Percentiles rank a stretch among this genome's conserved stretches.
phyloP scores from a whole-genome alignment of 73 alveolate genomes.

The Stentor roeselii region DNA sequence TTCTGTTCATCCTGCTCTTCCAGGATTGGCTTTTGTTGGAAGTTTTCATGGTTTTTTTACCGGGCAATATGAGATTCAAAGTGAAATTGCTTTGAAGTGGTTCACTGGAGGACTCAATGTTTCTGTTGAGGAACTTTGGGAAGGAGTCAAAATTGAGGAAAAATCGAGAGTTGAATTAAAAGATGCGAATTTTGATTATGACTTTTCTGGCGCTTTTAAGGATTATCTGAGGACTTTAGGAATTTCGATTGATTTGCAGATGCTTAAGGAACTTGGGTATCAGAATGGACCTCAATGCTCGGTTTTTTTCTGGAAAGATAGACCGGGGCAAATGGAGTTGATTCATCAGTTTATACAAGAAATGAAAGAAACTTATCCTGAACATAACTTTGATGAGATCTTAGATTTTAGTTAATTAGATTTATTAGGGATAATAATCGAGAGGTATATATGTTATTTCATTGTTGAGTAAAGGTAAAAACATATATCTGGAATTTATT shows the following conservation, averaged over 20 bases:
- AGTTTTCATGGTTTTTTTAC: background rate
- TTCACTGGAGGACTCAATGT: background rate
- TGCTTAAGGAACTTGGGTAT: background rate
- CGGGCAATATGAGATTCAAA: background rate
- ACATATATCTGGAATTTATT: too few species aligned
- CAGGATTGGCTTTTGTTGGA: constrained; percentile 15
- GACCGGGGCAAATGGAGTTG: constrained; percentile 4
- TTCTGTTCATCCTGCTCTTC: constrained; percentile 1
- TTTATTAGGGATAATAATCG: too few species aligned
- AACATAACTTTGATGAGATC: too few species aligned
- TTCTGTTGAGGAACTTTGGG: background rate
- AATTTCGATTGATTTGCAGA: background rate
- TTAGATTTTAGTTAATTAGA: too few species aligned
- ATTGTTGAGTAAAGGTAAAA: too few species aligned
- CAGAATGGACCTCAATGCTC: background rate
- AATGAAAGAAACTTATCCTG: too few species aligned
- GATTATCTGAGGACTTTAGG: background rate
- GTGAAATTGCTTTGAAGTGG: background rate
- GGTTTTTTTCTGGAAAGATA: background rate
- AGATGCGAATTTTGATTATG: background rate
- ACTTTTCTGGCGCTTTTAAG: background rate
- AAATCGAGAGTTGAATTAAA: background rate
- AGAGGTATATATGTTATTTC: too few species aligned
- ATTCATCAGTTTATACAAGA: too few species aligned
- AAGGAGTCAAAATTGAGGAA: background rate